Conservation (phyloP, 1,284 basidiomycete genomes). For the Cutaneotrichosporon sp. region DNA sequence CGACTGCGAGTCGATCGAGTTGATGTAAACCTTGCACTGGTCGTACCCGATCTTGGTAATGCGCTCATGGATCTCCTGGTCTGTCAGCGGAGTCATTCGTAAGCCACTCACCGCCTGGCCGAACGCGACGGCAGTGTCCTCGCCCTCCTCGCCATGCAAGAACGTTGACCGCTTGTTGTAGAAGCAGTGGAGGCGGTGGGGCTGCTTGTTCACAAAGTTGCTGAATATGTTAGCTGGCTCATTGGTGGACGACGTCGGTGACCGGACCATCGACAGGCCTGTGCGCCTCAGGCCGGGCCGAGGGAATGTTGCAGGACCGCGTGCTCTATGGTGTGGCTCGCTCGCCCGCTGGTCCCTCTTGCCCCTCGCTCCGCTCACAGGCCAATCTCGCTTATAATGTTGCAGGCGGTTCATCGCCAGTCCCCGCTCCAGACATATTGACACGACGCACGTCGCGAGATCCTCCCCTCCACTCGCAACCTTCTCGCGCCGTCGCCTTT, state of each 20-base stretch:
- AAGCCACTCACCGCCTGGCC: constrained; percentile 76
- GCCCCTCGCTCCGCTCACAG: neutral
- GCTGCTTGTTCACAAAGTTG: constrained; percentile 97
- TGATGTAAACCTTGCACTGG: constrained; percentile 97
- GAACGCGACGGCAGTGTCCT: constrained; percentile 77
- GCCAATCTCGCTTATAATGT: neutral
- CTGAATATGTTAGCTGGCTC: constrained; percentile 37
- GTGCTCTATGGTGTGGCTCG: neutral
- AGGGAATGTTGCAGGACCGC: neutral
- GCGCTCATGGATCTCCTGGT: constrained; percentile 93
- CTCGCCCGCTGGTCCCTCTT: neutral
- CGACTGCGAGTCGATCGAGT: constrained; percentile 89
- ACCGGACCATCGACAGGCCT: neutral
- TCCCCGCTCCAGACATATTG: neutral
- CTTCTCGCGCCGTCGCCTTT: neutral
- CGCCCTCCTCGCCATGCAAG: constrained; percentile 92
- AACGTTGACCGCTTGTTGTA: constrained; percentile 98
- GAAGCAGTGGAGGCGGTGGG: constrained; percentile 94
- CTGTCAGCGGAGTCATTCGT: constrained; percentile 7
- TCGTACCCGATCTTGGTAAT: constrained; percentile 90
- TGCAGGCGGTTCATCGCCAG: neutral
- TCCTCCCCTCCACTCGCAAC: neutral
- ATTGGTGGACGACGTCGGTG: neutral
- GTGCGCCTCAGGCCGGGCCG: neutral
- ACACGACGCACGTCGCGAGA: neutral